A percentile compares a stretch with the other conserved stretches of the same genome.
phyloP scores from a whole-genome alignment of 441 rosid genomes.

The Kokia cookei region DNA sequence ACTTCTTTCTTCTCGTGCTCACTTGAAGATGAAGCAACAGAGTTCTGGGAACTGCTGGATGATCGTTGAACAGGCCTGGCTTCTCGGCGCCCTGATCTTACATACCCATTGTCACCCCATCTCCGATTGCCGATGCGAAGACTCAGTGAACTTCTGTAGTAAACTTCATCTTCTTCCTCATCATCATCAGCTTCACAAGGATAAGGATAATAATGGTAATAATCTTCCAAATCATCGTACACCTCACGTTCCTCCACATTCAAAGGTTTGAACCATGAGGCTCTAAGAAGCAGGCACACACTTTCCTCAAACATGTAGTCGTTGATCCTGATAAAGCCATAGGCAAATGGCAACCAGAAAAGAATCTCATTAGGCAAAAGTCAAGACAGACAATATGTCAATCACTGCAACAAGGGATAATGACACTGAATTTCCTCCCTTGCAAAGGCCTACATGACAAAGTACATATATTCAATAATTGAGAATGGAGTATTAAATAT shows the following conservation, averaged over 20 bases:
- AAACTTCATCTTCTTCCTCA: conserved; percentile 58
- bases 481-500: not conserved
- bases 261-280: conserved; percentile 75
- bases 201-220: conserved; percentile 31
- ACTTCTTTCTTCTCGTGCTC: conserved; percentile 54
- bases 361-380: too few relatives aligned
- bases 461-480: not conserved
- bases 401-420: not conserved
- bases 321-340: conserved; percentile 39
- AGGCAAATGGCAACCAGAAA: not conserved
- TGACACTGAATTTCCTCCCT: not conserved
- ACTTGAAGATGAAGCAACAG: conserved; percentile 51
- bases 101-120: conserved; percentile 93
- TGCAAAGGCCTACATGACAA: not conserved
- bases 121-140: conserved; percentile 72
- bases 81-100: conserved; percentile 82
- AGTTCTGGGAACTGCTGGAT: conserved; percentile 20
- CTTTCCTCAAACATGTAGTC: conserved; percentile 95
- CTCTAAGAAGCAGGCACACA: conserved; percentile 85
- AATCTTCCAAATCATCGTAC: conserved; percentile 35
- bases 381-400: not conserved
- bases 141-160: conserved; percentile 37
- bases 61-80: conserved; percentile 56
- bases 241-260: conserved; percentile 37
- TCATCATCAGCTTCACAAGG: conserved; percentile 51